Evolutionary conservation across 495 filamentous ascomycete species (phyloP), one percentile per base, ranked within the genome.

Genomic region (Tuber aestivum): DNA sequence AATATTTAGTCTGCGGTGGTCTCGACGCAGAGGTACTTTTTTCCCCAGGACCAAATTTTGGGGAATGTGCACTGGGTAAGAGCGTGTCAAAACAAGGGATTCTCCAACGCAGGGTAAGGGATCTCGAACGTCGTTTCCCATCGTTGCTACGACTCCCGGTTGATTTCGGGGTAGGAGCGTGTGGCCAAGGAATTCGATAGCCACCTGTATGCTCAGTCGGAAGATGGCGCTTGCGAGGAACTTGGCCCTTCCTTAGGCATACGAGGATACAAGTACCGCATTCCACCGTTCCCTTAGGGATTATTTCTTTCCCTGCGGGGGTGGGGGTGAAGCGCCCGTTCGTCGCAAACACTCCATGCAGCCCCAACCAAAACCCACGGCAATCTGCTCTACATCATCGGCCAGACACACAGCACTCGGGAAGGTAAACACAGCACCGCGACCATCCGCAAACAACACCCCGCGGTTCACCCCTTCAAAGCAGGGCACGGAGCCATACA

Each of bases 391-490:
- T n/a, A n/a, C n/a, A n/a, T n/a, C n/a, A n/a, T n/a, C n/a, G n/a
- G n/a, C n/a, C n/a, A n/a, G n/a, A n/a, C 7, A 40, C 16, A 88
- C 80, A 4, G 85, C 86, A 44, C 88, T 84, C 16, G 87, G 86
- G 74, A 89, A 88, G 1, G 87, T 88, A 78, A 90, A 90, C 1
- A 86, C 88, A 23, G 87, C 87, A 10, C 89, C 88, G 75, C 87
- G 87, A 5, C 89, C 89, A 38, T 89, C 89, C 27, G 88, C 87
- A 44, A 91, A 86, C 35, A 91, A 83, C 23, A 91, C 83, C 20
- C 89, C 85, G 73, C 87, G 87, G 75, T 90, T 88, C 76, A 86
- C 88, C 18, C 86, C 82, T 82, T 86, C 84, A 27, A 89, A 90
- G 75, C 88, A 86, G 0, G 88, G 87, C 65, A 88, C 82, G 32